These are phyloP conservation scores for Ceratocystis lukuohia DNA, from an alignment of 2,329 filamentous ascomycete genomes.

Conservation along the genomic window DNA sequence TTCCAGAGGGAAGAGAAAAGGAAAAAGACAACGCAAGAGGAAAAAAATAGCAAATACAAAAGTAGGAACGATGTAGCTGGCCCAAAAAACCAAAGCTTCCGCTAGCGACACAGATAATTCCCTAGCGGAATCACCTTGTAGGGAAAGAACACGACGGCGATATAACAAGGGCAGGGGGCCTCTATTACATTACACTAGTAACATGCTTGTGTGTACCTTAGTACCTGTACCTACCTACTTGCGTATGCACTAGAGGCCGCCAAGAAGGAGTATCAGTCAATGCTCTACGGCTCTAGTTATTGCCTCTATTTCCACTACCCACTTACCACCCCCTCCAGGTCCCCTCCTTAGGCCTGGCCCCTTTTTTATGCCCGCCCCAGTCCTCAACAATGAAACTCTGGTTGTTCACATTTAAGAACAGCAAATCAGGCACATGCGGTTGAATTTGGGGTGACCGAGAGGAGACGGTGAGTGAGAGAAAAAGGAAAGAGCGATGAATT, in stretches of 20 bases:
- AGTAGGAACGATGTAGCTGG: neutral
- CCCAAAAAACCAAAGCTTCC: slow-evolving; percentile 1
- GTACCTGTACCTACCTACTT: neutral
- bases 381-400: neutral
- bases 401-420: neutral
- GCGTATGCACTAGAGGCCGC: neutral
- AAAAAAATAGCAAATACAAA: neutral
- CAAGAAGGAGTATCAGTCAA: neutral
- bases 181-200: neutral
- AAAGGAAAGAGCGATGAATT: neutral
- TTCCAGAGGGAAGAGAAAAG: neutral
- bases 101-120: neutral
- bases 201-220: neutral
- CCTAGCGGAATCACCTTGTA: neutral
- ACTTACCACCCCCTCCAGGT: neutral
- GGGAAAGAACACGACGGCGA: slow-evolving; percentile 4
- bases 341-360: neutral
- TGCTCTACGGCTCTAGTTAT: neutral
- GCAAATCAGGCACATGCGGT: neutral
- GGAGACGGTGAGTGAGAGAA: neutral
- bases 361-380: neutral
- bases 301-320: neutral
- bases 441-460: neutral
- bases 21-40: neutral
- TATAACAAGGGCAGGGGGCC: neutral